phyloP scores from a whole-genome alignment of 1,284 basidiomycete species.

The Mycena sp. region DNA sequence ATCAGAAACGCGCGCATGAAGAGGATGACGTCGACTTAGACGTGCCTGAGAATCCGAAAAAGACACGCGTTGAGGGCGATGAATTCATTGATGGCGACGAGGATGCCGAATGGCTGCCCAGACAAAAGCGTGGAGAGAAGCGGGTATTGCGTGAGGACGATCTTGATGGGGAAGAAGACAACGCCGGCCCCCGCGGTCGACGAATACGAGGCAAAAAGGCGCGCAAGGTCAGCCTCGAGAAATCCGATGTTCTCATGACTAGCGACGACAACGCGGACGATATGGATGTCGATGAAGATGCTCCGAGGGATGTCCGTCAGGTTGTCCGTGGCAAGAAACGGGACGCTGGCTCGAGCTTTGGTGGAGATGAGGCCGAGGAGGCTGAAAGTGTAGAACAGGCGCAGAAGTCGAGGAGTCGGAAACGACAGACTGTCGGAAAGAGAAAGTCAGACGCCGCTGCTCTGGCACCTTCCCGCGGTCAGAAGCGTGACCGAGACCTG shows the following conservation, averaged over 20 bases:
- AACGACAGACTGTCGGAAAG: conserved; percentile 59
- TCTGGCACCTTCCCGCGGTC: conserved; percentile 53
- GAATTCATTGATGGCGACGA: conserved; percentile 57
- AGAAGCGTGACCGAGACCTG: conserved; percentile 69
- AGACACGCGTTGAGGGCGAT: conserved; percentile 58
- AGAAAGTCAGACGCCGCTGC: conserved; percentile 52
- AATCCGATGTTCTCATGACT: conserved; percentile 29
- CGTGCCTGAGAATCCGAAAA: conserved; percentile 58
- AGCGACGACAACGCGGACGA: conserved; percentile 41
- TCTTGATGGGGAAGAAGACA: conserved; percentile 51
- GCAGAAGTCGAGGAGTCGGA: conserved; percentile 54
- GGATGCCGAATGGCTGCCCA: conserved; percentile 51
- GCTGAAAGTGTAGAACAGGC: conserved; percentile 41
- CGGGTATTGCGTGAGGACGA: conserved; percentile 55
- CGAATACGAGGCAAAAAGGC: conserved; percentile 27
- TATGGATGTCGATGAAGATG: conserved; percentile 37
- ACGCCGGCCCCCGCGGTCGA: conserved; percentile 32
- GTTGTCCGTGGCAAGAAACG: conserved; percentile 75
- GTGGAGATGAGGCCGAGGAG: conserved; percentile 65
- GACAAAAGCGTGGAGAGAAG: conserved; percentile 56
- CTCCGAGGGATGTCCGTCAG: conserved; percentile 38
- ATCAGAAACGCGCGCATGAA: conserved; percentile 53
- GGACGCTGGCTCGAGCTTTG: conserved; percentile 77
- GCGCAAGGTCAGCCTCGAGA: conserved; percentile 29
- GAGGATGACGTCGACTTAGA: conserved; percentile 48